Conservation (phyloP, 176 grass and related monocot species). For the Thalia dealbata region DNA sequence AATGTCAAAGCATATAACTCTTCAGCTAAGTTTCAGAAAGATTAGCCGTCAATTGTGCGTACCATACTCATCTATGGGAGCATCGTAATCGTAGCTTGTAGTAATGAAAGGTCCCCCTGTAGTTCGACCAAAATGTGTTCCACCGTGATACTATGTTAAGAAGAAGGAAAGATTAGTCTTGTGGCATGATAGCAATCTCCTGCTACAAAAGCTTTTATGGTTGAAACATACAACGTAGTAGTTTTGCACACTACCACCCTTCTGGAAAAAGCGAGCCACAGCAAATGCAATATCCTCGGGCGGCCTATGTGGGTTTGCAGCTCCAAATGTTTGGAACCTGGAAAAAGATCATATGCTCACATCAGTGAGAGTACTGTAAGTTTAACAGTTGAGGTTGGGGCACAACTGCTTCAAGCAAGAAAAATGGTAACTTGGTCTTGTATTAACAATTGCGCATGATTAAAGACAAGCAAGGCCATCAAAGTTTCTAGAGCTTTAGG, state of each 20-base stretch:
- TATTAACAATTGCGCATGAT: not conserved
- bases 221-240: slow-evolving; percentile 77
- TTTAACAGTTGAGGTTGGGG: not conserved
- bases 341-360: slow-evolving; percentile 12
- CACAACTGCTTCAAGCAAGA: not conserved
- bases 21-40: slow-evolving; percentile 7
- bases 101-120: slow-evolving; percentile 95
- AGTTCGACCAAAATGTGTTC: slow-evolving; percentile 92
- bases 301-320: slow-evolving; percentile 78
- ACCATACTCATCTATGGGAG: slow-evolving; percentile 99
- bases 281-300: slow-evolving; percentile 94
- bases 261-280: slow-evolving; percentile 87
- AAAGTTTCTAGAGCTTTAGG: not conserved
- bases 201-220: slow-evolving; percentile 6
- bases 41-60: not conserved
- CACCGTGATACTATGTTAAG: slow-evolving; percentile 78
- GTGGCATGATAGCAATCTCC: not conserved
- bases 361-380: not conserved
- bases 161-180: slow-evolving; percentile 16
- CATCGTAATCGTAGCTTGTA: slow-evolving; percentile 99
- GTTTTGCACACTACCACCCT: slow-evolving; percentile 86
- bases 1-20: slow-evolving; percentile 5
- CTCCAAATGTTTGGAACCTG: slow-evolving; percentile 96
- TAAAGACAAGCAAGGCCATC: not conserved
- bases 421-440: not conserved